Evolutionary conservation across 1,139 yeast species (phyloP).

Genomic region (Taphrina wiesneri): DNA sequence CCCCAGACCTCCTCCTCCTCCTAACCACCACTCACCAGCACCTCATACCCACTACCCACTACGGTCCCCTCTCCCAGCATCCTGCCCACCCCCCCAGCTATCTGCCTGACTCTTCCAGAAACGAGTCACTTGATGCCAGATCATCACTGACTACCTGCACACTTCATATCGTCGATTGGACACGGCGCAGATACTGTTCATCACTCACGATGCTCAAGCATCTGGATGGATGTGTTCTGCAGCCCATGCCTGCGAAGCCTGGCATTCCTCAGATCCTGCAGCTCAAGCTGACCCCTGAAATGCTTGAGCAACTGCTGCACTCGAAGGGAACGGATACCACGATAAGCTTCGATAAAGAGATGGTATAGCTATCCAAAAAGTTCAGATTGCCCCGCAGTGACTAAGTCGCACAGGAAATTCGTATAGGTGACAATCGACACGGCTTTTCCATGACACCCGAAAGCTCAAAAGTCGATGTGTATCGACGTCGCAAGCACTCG

Average conservation of each 20-base stretch:
- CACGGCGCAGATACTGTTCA: background rate
- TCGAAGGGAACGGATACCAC: background rate
- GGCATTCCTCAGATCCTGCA: slow-evolving; percentile 11
- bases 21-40: too few relatives aligned
- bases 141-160: background rate
- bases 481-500: background rate
- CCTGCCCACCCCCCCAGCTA: too few relatives aligned
- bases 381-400: background rate
- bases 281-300: slow-evolving; percentile 24
- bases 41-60: too few relatives aligned
- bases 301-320: slow-evolving; percentile 14
- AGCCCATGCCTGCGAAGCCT: background rate
- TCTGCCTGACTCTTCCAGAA: too few relatives aligned
- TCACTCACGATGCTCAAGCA: background rate
- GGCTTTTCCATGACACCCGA: slow-evolving; percentile 16
- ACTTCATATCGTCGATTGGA: background rate
- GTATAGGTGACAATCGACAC: background rate
- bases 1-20: too few relatives aligned
- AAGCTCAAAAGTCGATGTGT: slow-evolving; percentile 8
- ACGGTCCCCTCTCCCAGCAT: too few relatives aligned
- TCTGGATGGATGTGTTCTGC: slow-evolving; percentile 11
- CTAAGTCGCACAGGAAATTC: slow-evolving; percentile 12
- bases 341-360: slow-evolving; percentile 4
- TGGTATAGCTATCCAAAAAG: background rate
- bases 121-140: too few relatives aligned